Conservation (phyloP, 306 rosid genomes). For the Cucurbita maxima region DNA sequence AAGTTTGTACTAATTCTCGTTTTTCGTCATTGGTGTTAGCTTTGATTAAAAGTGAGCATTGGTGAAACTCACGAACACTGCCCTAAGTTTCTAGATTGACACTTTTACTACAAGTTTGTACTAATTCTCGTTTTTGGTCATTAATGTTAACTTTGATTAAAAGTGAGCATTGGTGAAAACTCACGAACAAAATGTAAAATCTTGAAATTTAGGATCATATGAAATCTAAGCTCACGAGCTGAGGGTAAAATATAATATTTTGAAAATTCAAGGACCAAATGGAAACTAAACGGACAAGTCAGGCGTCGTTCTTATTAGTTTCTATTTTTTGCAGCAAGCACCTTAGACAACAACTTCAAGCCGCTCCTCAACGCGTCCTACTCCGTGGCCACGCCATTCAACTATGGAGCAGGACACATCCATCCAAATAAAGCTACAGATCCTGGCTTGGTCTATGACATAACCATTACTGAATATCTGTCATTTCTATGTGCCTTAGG, state of each 20-base stretch:
- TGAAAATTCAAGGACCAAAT: not conserved
- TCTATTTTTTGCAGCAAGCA: constrained; percentile 34
- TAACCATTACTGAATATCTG: constrained; percentile 40
- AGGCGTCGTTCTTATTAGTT: not conserved
- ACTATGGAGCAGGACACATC: constrained; percentile 79
- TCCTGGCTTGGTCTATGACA: constrained; percentile 83
- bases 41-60: too few species aligned
- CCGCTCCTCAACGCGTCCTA: constrained; percentile 44
- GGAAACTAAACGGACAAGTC: too few species aligned
- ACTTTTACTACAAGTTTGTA: not conserved
- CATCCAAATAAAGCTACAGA: constrained; percentile 61
- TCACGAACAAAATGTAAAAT: not conserved
- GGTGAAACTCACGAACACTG: too few species aligned
- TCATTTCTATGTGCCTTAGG: constrained; percentile 55
- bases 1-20: not conserved
- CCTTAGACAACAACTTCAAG: constrained; percentile 35
- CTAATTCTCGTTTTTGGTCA: too few species aligned
- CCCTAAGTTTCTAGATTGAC: not conserved
- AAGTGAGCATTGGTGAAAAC: not conserved
- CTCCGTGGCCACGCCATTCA: constrained; percentile 50
- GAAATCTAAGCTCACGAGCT: not conserved
- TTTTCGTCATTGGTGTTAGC: not conserved
- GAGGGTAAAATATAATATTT: not conserved
- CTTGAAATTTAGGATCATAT: not conserved
- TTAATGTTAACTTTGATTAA: not conserved